phyloP scores from a whole-genome alignment of 495 filamentous ascomycete genomes.

The Aspergillus saccharolyticus region DNA sequence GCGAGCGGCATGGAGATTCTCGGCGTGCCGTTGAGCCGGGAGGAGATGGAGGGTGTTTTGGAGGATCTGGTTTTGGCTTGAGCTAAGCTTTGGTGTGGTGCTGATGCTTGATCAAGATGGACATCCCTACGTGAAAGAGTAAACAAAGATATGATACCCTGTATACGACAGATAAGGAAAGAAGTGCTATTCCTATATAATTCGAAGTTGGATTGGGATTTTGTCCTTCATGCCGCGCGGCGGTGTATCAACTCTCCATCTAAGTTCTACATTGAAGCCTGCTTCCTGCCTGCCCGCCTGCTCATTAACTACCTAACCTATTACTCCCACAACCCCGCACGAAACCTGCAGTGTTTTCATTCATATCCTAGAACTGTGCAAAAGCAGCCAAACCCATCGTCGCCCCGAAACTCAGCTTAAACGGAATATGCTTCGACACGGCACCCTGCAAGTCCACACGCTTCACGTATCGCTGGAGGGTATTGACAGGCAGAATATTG shows the following conservation, averaged over 20 bases:
- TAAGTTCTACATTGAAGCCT: conserved; percentile 1
- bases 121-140: neutral
- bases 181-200: neutral
- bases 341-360: too few species aligned
- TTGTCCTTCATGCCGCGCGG: too few species aligned
- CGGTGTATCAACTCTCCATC: neutral
- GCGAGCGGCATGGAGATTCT: conserved; percentile 76
- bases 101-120: neutral
- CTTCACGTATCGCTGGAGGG: conserved; percentile 56
- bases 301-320: too few species aligned
- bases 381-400: conserved; percentile 78
- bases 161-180: conserved; percentile 17
- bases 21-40: conserved; percentile 76
- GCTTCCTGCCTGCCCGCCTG: too few species aligned
- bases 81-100: neutral
- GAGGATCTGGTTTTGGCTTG: conserved; percentile 66
- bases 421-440: conserved; percentile 62
- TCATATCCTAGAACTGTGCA: conserved; percentile 43
- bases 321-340: too few species aligned
- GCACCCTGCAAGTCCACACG: conserved; percentile 52
- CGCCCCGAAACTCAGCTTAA: conserved; percentile 72
- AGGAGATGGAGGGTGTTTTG: conserved; percentile 83
- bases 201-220: neutral
- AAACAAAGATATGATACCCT: conserved; percentile 22
- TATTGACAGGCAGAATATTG: conserved; percentile 58